Evolutionary conservation across 2,329 filamentous ascomycete species (phyloP), one percentile per base, ranked within the genome.

Genomic region (Cercospora janseana): DNA sequence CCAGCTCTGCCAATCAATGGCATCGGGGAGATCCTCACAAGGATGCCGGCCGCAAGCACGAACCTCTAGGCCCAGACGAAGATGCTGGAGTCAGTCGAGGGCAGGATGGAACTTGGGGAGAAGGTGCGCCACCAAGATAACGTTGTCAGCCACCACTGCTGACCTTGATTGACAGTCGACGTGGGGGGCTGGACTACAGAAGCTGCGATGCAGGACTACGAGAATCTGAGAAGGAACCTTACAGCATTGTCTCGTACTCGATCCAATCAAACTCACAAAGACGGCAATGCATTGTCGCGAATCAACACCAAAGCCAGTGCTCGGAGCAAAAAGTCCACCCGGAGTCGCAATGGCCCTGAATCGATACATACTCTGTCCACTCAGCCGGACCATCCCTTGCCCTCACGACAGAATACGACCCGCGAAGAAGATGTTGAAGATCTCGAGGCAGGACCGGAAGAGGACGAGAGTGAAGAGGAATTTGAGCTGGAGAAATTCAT

Each of bases 401-500:
- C 49, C 42, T 55, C 54, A 18, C 49, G 31, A 28, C 46, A 43
- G 10, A 42, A 51, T 13, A 55, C 38, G 6, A 29, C 42, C 8
- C 13, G 42, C 40, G 40, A 46, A 34, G 51, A 56, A 20, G 38
- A 38, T 7, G 43, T 53, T 13, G 59, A 57, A 12, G 60, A 80
- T 68, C 44, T 77, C 55, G 52, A 72, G 65, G 55, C 71, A 62
- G 55, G 76, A 66, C 28, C 65, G 72, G 32, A 72, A 72, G 43
- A 73, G 68, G 7, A 72, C 52, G 61, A 72, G 63, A 51, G 66
- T 55, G 54, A 68, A 2, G 79, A 81, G 1, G 82, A 79, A 2
- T 89, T 91, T 56, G 79, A 86, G 53, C 75, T 91, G 1, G 79
- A 78, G 13, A 73, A 81, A 9, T 91, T 91, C 63, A 79, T 91